phyloP scores from a whole-genome alignment of 441 rosid genomes.

The Corymbia calophylla region DNA sequence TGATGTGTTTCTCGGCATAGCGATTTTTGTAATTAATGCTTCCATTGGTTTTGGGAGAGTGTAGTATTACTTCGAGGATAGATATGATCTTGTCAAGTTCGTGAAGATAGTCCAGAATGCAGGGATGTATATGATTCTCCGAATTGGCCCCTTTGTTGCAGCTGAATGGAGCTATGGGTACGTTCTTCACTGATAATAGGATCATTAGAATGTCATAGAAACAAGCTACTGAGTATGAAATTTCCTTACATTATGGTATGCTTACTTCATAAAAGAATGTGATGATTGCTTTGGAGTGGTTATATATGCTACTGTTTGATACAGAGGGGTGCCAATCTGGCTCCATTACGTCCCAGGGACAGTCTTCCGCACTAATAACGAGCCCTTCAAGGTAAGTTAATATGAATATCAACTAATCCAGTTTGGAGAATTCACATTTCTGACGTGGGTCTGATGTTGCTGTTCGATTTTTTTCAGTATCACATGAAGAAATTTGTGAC shows the following conservation, averaged over 20 bases:
- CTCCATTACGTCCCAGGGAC: conserved; percentile 84
- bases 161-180: conserved; percentile 99
- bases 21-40: neutral
- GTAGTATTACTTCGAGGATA: conserved; percentile 72
- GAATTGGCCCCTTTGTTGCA: conserved; percentile 91
- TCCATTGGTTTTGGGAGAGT: neutral
- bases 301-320: conserved; percentile 2
- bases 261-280: neutral
- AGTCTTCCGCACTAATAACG: conserved; percentile 75
- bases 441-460: neutral
- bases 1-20: neutral
- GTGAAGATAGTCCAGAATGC: conserved; percentile 79
- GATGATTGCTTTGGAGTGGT: neutral
- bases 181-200: neutral
- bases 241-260: neutral
- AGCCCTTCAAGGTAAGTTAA: conserved; percentile 69
- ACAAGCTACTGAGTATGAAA: neutral
- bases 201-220: neutral
- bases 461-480: conserved; percentile 29
- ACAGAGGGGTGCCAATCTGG: conserved; percentile 93
- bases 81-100: conserved; percentile 87
- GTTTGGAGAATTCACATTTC: neutral
- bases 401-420: neutral
- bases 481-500: conserved; percentile 83
- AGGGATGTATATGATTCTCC: conserved; percentile 80